Percentiles rank a stretch among this genome's conserved stretches.
These are phyloP conservation scores for Backusella luteola DNA, from an alignment of 192 early-diverging fungal species.

Conservation along the genomic window DNA sequence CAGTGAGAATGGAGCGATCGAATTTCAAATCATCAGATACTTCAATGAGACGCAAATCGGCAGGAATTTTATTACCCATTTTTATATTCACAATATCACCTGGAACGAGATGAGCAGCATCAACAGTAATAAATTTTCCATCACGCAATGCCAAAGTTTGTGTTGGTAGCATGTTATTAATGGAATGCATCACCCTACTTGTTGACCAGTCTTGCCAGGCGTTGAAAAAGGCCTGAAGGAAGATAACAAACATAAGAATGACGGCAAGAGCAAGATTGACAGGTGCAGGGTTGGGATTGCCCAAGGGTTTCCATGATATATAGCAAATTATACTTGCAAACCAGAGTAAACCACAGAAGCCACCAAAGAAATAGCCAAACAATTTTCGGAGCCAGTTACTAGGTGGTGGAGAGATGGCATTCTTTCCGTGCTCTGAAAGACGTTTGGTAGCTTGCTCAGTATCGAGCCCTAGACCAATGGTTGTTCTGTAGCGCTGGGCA, in stretches of 20 bases:
- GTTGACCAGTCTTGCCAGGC: conserved; percentile 74
- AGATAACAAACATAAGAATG: conserved; percentile 62
- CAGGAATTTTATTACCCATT: conserved; percentile 81
- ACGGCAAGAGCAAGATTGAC: conserved; percentile 59
- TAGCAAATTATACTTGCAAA: conserved; percentile 61
- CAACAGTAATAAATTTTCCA: conserved; percentile 57
- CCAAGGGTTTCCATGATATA: conserved; percentile 63
- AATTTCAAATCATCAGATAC: conserved; percentile 68
- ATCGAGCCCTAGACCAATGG: conserved; percentile 35
- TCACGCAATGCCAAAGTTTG: conserved; percentile 71
- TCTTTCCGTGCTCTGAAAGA: conserved; percentile 40
- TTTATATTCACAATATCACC: conserved; percentile 83
- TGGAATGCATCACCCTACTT: conserved; percentile 65
- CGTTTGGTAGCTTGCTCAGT: conserved; percentile 32
- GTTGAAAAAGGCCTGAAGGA: conserved; percentile 65
- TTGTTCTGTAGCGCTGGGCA: conserved; percentile 39
- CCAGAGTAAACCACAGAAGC: conserved; percentile 73
- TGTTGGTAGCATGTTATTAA: conserved; percentile 67
- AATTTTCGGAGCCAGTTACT: conserved; percentile 42
- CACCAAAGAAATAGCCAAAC: conserved; percentile 59
- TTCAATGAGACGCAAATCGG: conserved; percentile 71
- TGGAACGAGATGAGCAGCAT: conserved; percentile 71
- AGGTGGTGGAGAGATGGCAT: conserved; percentile 36
- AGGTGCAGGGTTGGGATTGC: conserved; percentile 46
- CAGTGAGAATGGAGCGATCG: conserved; percentile 80